These are phyloP conservation scores for Pyrenula massariospora DNA, from an alignment of 495 filamentous ascomycete species.

Conservation along the genomic window DNA sequence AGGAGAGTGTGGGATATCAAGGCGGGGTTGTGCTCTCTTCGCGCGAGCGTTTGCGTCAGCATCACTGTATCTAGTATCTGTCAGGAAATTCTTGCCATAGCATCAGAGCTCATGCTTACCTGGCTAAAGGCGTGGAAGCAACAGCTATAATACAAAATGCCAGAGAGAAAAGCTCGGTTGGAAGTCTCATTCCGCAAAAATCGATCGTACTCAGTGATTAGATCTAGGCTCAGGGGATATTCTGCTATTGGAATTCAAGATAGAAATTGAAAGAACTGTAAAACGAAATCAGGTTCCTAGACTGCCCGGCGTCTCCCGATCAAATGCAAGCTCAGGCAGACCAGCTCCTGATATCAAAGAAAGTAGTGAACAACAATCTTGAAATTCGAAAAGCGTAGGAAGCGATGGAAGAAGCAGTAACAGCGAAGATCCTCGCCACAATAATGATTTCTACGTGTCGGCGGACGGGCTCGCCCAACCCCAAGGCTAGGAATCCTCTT, in stretches of 20 bases:
- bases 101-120: neutral
- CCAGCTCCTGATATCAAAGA: neutral
- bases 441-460: no score
- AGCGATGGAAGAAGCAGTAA: no score
- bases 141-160: neutral
- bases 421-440: no score
- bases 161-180: neutral
- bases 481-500: neutral
- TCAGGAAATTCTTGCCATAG: neutral
- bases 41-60: neutral
- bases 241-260: no score
- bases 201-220: no score
- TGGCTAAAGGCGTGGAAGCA: neutral
- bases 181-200: neutral
- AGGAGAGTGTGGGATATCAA: neutral
- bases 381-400: no score
- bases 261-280: neutral
- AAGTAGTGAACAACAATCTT: no score
- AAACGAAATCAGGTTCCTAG: neutral
- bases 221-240: no score
- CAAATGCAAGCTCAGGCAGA: neutral
- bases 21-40: neutral
- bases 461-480: no score
- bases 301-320: neutral
- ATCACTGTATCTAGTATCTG: neutral